A percentile compares a stretch with the other conserved stretches of the same genome.
Evolutionary conservation across 2,329 filamentous ascomycete genomes (phyloP).

Genomic region (Diaporthe sp.): DNA sequence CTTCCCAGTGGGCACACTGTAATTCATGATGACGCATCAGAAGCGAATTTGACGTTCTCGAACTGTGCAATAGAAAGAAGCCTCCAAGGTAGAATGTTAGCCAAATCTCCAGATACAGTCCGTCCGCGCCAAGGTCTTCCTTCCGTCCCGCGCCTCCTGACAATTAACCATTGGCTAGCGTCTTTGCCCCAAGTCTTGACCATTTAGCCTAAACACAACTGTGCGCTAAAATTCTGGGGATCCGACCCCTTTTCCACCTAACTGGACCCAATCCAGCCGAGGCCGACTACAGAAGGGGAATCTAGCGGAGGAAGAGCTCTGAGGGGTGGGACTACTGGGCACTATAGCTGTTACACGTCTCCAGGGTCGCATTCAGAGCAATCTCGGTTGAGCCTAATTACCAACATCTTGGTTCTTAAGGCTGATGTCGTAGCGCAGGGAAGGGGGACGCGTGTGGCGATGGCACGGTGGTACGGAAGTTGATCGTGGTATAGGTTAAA

Average conservation of each 20-base stretch:
- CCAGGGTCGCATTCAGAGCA: constrained; percentile 5
- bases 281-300: neutral
- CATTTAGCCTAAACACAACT: constrained; percentile 25
- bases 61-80: neutral
- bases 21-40: neutral
- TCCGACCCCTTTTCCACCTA: neutral
- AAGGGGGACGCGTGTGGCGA: constrained; percentile 5
- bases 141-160: constrained; percentile 14
- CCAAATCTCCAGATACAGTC: neutral
- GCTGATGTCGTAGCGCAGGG: constrained; percentile 2
- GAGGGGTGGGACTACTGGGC: constrained; percentile 11
- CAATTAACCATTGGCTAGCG: constrained; percentile 15
- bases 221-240: constrained; percentile 7
- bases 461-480: constrained; percentile 19
- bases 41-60: neutral
- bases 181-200: constrained; percentile 1
- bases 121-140: constrained; percentile 1
- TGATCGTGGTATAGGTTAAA: neutral
- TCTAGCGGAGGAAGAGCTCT: neutral
- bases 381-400: constrained; percentile 27
- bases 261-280: neutral
- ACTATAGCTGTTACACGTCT: constrained; percentile 16
- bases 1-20: neutral
- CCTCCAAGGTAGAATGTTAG: neutral
- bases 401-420: constrained; percentile 20